A percentile compares a stretch with the other conserved stretches of the same genome.
Conservation (phyloP, 768 basidiomycete species). For the Phylloporus sp. region DNA sequence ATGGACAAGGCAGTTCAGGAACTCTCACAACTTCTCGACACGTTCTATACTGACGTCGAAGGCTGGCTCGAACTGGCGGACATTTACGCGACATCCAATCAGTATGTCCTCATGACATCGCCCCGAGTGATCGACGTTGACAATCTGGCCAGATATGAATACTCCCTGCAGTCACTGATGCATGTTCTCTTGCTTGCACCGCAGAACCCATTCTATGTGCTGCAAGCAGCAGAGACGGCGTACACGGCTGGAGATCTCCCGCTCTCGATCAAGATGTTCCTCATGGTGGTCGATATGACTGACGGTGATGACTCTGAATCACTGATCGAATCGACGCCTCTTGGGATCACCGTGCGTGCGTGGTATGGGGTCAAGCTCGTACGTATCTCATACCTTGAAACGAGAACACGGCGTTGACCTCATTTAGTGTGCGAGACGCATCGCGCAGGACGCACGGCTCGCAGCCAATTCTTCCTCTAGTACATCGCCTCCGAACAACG, state of each 20-base stretch:
- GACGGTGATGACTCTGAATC: conserved; percentile 49
- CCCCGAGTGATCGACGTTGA: not conserved
- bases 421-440: conserved; percentile 54
- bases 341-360: conserved; percentile 58
- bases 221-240: conserved; percentile 86
- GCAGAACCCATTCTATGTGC: conserved; percentile 78
- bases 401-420: conserved; percentile 2
- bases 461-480: conserved; percentile 49
- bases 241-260: conserved; percentile 74
- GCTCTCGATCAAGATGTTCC: conserved; percentile 73
- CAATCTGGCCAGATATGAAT: conserved; percentile 51
- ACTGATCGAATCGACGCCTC: conserved; percentile 45
- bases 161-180: conserved; percentile 68
- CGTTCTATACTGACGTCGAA: conserved; percentile 83
- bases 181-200: conserved; percentile 80
- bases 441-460: conserved; percentile 39
- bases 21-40: conserved; percentile 71
- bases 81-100: conserved; percentile 67
- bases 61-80: conserved; percentile 86
- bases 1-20: conserved; percentile 65
- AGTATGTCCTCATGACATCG: conserved; percentile 42
- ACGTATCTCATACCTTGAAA: conserved; percentile 26
- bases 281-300: conserved; percentile 75
- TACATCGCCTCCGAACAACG: conserved; percentile 48
- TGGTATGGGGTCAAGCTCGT: conserved; percentile 86